Evolutionary conservation across 805 yeast species (phyloP).

Genomic region (Spathaspora gorwiae): DNA sequence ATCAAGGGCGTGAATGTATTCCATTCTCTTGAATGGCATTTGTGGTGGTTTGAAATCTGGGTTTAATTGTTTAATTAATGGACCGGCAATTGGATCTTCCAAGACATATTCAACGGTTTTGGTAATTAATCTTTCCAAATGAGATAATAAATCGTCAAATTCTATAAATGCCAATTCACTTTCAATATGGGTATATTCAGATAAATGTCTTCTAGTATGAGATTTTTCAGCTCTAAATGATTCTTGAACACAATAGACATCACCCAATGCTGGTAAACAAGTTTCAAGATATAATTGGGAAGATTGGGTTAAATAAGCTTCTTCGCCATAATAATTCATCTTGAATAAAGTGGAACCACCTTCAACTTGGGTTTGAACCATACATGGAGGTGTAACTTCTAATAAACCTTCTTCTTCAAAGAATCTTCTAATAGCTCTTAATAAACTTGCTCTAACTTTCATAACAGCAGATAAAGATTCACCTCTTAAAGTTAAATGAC

Average conservation of each 20-base stretch:
- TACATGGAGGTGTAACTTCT: conserved; percentile 98
- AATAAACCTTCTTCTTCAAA: conserved; percentile 67
- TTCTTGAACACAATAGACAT: conserved; percentile 95
- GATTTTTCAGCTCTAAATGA: conserved; percentile 99
- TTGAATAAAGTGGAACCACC: conserved; percentile 97
- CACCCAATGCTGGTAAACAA: conserved; percentile 92
- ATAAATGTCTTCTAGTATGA: conserved; percentile 95
- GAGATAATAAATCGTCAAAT: conserved; percentile 81
- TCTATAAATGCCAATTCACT: conserved; percentile 84
- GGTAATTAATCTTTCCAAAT: conserved; percentile 76
- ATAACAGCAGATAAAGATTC: conserved; percentile 88
- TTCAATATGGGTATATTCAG: conserved; percentile 96
- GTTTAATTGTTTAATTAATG: conserved; percentile 84
- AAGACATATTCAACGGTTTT: conserved; percentile 68
- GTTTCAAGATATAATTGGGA: conserved; percentile 97
- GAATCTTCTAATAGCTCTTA: conserved; percentile 70
- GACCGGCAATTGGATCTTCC: conserved; percentile 90
- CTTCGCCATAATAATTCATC: conserved; percentile 93
- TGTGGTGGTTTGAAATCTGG: conserved; percentile 82
- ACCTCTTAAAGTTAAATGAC: conserved; percentile 95
- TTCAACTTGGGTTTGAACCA: conserved; percentile 99
- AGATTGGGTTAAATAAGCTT: conserved; percentile 93
- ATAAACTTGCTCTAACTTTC: conserved; percentile 85
- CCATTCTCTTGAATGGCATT: conserved; percentile 86
- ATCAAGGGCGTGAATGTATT: conserved; percentile 82